Percentiles rank a stretch among this genome's conserved stretches.
phyloP scores from a whole-genome alignment of 768 basidiomycete genomes.

The Mrakia frigida region DNA sequence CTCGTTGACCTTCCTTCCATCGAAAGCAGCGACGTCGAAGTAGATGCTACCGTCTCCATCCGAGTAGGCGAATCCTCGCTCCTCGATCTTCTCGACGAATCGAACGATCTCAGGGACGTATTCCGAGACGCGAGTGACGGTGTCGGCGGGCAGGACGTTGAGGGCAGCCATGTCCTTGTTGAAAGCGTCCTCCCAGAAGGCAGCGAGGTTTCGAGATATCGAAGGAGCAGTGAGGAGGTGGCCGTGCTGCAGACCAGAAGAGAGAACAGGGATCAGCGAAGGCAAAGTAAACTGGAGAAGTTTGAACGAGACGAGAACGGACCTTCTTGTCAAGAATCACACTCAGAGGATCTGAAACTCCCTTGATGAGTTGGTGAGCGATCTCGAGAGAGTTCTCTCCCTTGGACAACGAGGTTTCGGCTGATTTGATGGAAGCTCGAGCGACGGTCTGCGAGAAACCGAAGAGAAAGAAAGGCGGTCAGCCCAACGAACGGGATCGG shows the following conservation, averaged over 20 bases:
- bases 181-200: constrained; percentile 84
- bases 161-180: constrained; percentile 89
- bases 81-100: constrained; percentile 77
- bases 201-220: constrained; percentile 72
- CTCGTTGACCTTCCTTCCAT: constrained; percentile 45
- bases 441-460: constrained; percentile 18
- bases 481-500: not conserved
- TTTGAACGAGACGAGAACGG: constrained; percentile 35
- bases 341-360: constrained; percentile 70
- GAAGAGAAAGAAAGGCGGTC: not conserved
- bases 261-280: constrained; percentile 25
- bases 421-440: constrained; percentile 18
- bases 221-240: constrained; percentile 77
- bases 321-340: constrained; percentile 70
- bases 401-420: not conserved
- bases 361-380: constrained; percentile 55
- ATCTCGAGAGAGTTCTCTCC: constrained; percentile 23
- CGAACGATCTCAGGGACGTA: constrained; percentile 90
- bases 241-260: constrained; percentile 54
- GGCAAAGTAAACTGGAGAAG: constrained; percentile 8
- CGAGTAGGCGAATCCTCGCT: constrained; percentile 74
- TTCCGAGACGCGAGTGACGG: constrained; percentile 89
- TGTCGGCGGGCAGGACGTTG: constrained; percentile 79
- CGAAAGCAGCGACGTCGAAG: constrained; percentile 80
- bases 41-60: constrained; percentile 77